Evolutionary conservation across 768 basidiomycete genomes (phyloP).

Genomic region (Macrolepiota dolichaula): DNA sequence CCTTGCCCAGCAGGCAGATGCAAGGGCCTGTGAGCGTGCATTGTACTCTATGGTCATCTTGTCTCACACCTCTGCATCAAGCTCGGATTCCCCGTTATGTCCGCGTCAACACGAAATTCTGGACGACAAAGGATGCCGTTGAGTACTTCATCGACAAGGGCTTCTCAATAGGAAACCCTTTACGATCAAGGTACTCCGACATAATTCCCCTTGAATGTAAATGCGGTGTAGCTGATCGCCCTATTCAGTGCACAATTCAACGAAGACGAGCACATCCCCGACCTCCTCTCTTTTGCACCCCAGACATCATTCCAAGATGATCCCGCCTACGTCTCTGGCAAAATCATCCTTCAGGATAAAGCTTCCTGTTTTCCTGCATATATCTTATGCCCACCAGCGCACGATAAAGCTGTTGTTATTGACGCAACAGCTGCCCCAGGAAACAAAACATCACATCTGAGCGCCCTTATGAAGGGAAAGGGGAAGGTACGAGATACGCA

Average conservation of each 20-base stretch:
- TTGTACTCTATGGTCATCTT: conserved; percentile 8
- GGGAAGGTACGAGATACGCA: conserved; percentile 57
- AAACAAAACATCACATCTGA: conserved; percentile 95
- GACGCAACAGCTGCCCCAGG: conserved; percentile 97
- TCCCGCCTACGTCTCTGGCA: conserved; percentile 69
- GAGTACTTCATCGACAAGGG: conserved; percentile 53
- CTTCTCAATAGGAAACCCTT: conserved; percentile 48
- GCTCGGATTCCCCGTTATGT: conserved; percentile 81
- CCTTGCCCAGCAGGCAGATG: conserved; percentile 58
- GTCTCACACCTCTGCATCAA: conserved; percentile 25
- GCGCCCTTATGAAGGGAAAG: conserved; percentile 79
- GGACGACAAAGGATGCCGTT: conserved; percentile 65
- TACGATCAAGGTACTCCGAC: conserved; percentile 45
- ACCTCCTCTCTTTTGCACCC: conserved; percentile 78
- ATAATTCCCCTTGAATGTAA: background rate
- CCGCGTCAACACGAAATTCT: conserved; percentile 72
- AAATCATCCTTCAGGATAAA: conserved; percentile 93
- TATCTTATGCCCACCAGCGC: conserved; percentile 71
- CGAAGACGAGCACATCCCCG: conserved; percentile 76
- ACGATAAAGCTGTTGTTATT: conserved; percentile 58
- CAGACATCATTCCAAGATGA: conserved; percentile 65
- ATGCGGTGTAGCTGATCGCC: background rate
- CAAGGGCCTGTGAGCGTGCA: conserved; percentile 51
- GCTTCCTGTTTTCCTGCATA: conserved; percentile 95
- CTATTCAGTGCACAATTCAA: conserved; percentile 56